phyloP scores from a whole-genome alignment of 139 green algal species.

The Trebouxia sp. region DNA sequence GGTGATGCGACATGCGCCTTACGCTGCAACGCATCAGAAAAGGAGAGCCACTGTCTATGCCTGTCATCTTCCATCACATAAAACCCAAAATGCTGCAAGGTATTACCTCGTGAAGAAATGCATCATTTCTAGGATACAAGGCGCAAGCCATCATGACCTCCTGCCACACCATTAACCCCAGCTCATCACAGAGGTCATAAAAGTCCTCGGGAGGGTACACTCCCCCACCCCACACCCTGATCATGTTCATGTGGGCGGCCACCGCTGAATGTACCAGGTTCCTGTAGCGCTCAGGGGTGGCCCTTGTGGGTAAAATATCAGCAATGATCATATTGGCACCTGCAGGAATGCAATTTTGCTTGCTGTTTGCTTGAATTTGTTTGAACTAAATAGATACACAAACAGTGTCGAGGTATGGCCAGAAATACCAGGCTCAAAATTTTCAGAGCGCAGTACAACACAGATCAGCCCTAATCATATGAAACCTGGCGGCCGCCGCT shows the following conservation, averaged over 20 bases:
- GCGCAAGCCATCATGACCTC: constrained; percentile 68
- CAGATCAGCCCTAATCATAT: too few relatives aligned
- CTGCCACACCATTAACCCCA: constrained; percentile 79
- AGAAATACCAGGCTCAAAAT: too few relatives aligned
- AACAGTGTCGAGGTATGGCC: too few relatives aligned
- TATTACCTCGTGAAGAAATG: constrained; percentile 49
- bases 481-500: constrained; percentile 44
- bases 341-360: neutral
- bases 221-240: constrained; percentile 71
- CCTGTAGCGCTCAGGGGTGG: constrained; percentile 24
- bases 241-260: constrained; percentile 77
- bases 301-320: constrained; percentile 49
- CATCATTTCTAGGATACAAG: constrained; percentile 47
- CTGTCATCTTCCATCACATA: too few relatives aligned
- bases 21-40: too few relatives aligned
- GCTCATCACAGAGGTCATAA: constrained; percentile 68
- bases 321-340: constrained; percentile 79
- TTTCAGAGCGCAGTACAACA: too few relatives aligned
- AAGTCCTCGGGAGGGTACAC: constrained; percentile 60
- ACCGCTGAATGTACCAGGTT: constrained; percentile 51
- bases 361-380: too few relatives aligned
- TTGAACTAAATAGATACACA: too few relatives aligned
- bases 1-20: too few relatives aligned
- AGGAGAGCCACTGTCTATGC: too few relatives aligned
- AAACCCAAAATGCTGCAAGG: too few relatives aligned